Evolutionary conservation across 2,329 filamentous ascomycete genomes (phyloP), one percentile per base, ranked within the genome.

Genomic region (Nectriaceae sp.): DNA sequence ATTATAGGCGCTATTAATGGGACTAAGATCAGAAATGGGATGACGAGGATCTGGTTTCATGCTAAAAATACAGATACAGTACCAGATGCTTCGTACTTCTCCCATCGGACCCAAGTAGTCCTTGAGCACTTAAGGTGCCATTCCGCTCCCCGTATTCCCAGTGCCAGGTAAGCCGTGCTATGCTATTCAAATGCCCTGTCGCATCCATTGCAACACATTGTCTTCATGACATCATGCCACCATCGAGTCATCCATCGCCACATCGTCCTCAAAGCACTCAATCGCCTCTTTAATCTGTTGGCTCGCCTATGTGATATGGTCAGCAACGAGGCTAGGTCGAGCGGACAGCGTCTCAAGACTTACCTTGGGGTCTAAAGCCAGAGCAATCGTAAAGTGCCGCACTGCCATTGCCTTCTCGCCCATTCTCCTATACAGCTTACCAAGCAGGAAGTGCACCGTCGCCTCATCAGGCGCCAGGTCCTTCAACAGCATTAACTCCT

Each of bases 281-380:
- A 99, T 97, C 16, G 90, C 91, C 67, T 96, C 91, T 72, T 97
- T 99, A 71, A 99, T 97, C 69, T 91, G 88, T 54, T 89, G 87
- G 56, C 90, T 91, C 61, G 93, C 90, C 92, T 96, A 45, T 43
- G 42, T 16, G 33, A 18, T 29, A 21, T 46, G 3, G 46, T 48
- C 36, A 42, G 42, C 60, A 11, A 58, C 46, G 35, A 43, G 40
- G 5, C 6, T 18, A 6, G n/a, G 8, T 22, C 33, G 6, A 33
- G 20, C 15, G 16, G 24, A 21, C 31, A 37, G 6, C 2, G 20
- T 18, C 18, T 1, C 36, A 51, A 39, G 40, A 67, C 78, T 66
- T 76, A 95, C 93, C 85, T 97, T 97, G 22, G 93, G 94, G 75
- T 99, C 94, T 63, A 99, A 75, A 70, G 96, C 96, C 64, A 97